phyloP scores from a whole-genome alignment of 768 basidiomycete species.

The Amanita rimosa region DNA sequence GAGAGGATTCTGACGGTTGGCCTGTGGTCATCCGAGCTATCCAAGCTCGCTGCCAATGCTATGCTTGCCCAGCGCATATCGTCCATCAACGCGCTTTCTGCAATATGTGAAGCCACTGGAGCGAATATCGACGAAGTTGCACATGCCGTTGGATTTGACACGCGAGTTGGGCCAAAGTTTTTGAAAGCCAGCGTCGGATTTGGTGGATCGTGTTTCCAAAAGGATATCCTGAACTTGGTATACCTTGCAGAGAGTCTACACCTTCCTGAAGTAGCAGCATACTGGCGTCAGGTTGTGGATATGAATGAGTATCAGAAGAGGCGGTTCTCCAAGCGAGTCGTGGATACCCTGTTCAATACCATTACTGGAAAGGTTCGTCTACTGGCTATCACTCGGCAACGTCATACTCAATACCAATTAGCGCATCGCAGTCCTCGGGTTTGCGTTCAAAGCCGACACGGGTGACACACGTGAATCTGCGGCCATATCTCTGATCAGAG shows the following conservation, averaged over 20 bases:
- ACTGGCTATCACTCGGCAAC: neutral
- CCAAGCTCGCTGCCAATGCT: conserved; percentile 97
- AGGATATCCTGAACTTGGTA: conserved; percentile 98
- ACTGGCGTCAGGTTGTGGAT: conserved; percentile 95
- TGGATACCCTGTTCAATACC: conserved; percentile 97
- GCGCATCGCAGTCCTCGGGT: conserved; percentile 94
- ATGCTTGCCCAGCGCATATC: conserved; percentile 99
- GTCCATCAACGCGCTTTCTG: conserved; percentile 94
- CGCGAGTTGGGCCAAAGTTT: conserved; percentile 91
- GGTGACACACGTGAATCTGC: conserved; percentile 98
- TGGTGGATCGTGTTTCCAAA: conserved; percentile 99
- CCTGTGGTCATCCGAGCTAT: conserved; percentile 96
- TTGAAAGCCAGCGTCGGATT: conserved; percentile 93
- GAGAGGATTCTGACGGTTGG: conserved; percentile 88
- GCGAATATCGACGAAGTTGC: conserved; percentile 98
- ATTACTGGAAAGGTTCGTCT: conserved; percentile 82
- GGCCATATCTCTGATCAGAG: conserved; percentile 85
- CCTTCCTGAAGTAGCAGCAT: conserved; percentile 92
- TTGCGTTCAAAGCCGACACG: conserved; percentile 99
- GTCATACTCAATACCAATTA: conserved; percentile 11
- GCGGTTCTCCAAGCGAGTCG: conserved; percentile 91
- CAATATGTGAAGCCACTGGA: conserved; percentile 97
- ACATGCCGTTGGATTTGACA: conserved; percentile 86
- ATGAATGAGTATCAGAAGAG: conserved; percentile 99
- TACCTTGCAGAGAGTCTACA: conserved; percentile 93